Conservation (phyloP, 805 yeast species). For the Starmerella apis region DNA sequence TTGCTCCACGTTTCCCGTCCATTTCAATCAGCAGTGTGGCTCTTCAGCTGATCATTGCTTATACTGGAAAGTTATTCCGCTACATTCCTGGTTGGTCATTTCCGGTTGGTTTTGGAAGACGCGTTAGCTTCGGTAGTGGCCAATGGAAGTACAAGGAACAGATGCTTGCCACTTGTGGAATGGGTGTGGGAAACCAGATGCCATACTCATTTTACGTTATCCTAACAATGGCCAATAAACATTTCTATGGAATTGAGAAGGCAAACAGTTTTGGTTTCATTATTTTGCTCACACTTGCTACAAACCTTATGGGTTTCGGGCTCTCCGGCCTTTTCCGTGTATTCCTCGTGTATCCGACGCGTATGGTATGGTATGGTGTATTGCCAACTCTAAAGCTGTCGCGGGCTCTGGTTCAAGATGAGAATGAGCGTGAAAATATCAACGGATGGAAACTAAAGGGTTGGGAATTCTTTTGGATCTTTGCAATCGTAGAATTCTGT, state of each 20-base stretch:
- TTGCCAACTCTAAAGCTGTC: slow-evolving; percentile 43
- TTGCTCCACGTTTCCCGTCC: slow-evolving; percentile 48
- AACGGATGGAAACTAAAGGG: slow-evolving; percentile 53
- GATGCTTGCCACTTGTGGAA: slow-evolving; percentile 21
- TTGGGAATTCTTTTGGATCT: slow-evolving; percentile 40
- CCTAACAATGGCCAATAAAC: slow-evolving; percentile 13
- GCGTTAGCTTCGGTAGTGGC: slow-evolving; percentile 44
- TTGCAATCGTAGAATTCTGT: slow-evolving; percentile 38
- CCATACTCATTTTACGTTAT: slow-evolving; percentile 12
- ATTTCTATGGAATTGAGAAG: slow-evolving; percentile 8
- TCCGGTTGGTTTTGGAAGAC: slow-evolving; percentile 16
- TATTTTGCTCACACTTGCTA: slow-evolving; percentile 42
- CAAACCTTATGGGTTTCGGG: slow-evolving; percentile 57
- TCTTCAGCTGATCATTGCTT: slow-evolving; percentile 50
- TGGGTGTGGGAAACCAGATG: slow-evolving; percentile 24
- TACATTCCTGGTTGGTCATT: slow-evolving; percentile 20
- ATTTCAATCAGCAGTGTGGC: slow-evolving; percentile 43
- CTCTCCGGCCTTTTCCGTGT: slow-evolving; percentile 56
- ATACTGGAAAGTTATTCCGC: slow-evolving; percentile 42
- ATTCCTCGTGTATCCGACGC: slow-evolving; percentile 44
- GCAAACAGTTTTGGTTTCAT: slow-evolving; percentile 41
- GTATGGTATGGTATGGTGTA: slow-evolving; percentile 45
- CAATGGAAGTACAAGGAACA: slow-evolving; percentile 33
- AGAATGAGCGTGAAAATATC: slow-evolving; percentile 27
- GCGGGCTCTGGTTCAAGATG: slow-evolving; percentile 35